Percentiles rank a stretch among this genome's conserved stretches.
phyloP scores from a whole-genome alignment of 768 basidiomycete species.

The Hygrophoropsis aurantiaca region DNA sequence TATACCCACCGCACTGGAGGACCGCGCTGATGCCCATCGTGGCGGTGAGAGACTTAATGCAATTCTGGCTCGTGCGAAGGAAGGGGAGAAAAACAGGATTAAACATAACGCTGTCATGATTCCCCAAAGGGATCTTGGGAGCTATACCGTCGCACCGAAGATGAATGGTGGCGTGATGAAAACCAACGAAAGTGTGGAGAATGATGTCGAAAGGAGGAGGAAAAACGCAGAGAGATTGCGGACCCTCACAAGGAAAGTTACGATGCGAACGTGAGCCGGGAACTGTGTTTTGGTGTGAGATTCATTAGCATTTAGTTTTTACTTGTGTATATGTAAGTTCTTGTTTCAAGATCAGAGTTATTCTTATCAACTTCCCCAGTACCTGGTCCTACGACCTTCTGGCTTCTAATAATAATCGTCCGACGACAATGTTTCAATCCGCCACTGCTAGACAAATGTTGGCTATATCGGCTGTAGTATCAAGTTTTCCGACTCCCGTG shows the following conservation, averaged over 20 bases:
- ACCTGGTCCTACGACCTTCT: no score
- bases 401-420: no score
- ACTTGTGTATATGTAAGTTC: slow-evolving; percentile 1
- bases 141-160: slow-evolving; percentile 78
- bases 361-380: no score
- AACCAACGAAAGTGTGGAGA: slow-evolving; percentile 62
- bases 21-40: slow-evolving; percentile 35
- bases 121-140: slow-evolving; percentile 72
- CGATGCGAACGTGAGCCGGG: slow-evolving; percentile 23
- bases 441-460: no score
- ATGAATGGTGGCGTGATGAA: slow-evolving; percentile 51
- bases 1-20: slow-evolving; percentile 55
- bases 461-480: no score
- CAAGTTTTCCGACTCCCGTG: no score
- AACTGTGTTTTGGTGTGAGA: not conserved
- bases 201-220: slow-evolving; percentile 70
- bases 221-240: slow-evolving; percentile 74
- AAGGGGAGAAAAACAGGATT: slow-evolving; percentile 65
- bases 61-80: slow-evolving; percentile 67
- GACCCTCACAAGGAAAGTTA: slow-evolving; percentile 53
- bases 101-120: slow-evolving; percentile 83
- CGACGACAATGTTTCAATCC: no score
- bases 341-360: no score
- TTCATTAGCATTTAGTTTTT: not conserved
- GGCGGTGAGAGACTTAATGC: slow-evolving; percentile 59